Base-by-base conservation (phyloP, 169 alveolate species). In the Plasmodium coatneyi region DNA sequence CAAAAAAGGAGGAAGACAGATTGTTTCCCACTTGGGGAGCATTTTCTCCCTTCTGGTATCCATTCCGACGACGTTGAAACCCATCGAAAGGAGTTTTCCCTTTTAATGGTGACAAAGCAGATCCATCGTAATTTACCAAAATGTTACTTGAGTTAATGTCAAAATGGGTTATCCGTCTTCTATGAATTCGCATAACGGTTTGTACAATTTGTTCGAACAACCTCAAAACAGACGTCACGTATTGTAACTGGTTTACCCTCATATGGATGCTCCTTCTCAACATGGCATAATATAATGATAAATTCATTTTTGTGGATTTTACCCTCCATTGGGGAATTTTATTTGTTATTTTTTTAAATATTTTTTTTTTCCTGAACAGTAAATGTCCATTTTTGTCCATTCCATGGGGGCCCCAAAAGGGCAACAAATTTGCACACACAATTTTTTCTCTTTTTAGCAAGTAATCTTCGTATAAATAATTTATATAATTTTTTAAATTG, bases 121-220 rank as follows among this genome's bases (percentile, higher is more conserved):
- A 28, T 52, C 25, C n/a, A n/a, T 34, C 25, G 43, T 43, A 84
- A 84, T 84, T 72, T 32, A 84, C 66, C 52, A 89, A 56, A 56
- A 89, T 89, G 54, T 89, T 89, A 66, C 79, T 25, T 2, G 91
- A 34, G 82, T 80, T 89, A 79, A 89, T 79, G 36, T 89, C 94
- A 89, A 89, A 89, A 89, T 89, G 94, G 39, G 34, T 43, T n/a
- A 89, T 89, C 22, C 76, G 54, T 28, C 49, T 89, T 54, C 52
- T 89, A 56, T 89, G 94, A 56, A 89, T 19, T 49, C 52, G 22
- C 32, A 56, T 89, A 39, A 89, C 28, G 32, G 71, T 34, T 7
- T 89, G 56, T 14, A 89, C 72, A 36, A 89, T 89, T 89, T 66
- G 87, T 60, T 3, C 43, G 71, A 89, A 89, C 34, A 89, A 39